Base-by-base conservation (phyloP, 805 yeast species). In the Nakazawaea ernobii region DNA sequence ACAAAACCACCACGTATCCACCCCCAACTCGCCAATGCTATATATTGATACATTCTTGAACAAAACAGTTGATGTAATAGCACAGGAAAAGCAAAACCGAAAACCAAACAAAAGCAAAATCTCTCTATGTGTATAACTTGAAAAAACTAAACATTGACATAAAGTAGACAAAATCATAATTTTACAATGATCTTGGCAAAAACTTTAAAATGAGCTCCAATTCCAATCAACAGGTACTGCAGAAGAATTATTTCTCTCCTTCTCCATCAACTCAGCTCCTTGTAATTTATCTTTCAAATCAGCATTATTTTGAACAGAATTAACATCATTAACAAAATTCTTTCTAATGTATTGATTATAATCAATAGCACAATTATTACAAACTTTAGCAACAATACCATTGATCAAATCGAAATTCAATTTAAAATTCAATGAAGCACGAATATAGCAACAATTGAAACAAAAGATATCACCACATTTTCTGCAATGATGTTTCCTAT, bases 381-480 rank as follows among this genome's bases (percentile, higher is more conserved):
- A 45, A 13, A 58, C 14, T 69, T 69, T 27, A 51, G 39, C 14
- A 50, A 45, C 49, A 59, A 69, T 42, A 56, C 50, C 51, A 55
- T 44, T 28, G 48, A 53, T 27, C 56, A 59, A 54, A 46, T 66
- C 69, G 50, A 66, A 66, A 49, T 65, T 60, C 29, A 69, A 69
- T 43, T 63, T 53, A 40, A 64, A 39, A 49, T 65, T 66, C 42
- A 67, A 52, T 43, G 60, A 60, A 1, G 69, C 67, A 13, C 53
- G 48, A n/a, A 57, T 49, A 28, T 50, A 50, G 14, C 61, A 50
- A 49, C 71, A 67, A 11, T 50, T 51, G 46, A 55, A 59, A 52
- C 81, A 75, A 44, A 68, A 72, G 9, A 74, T 69, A 30, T 63
- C 63, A 2, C 81, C 81, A 57, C 81, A 75, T 50, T 70, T 75